phyloP scores from a whole-genome alignment of 108 stramenopile species.

The Fragilaria crotonensis region DNA sequence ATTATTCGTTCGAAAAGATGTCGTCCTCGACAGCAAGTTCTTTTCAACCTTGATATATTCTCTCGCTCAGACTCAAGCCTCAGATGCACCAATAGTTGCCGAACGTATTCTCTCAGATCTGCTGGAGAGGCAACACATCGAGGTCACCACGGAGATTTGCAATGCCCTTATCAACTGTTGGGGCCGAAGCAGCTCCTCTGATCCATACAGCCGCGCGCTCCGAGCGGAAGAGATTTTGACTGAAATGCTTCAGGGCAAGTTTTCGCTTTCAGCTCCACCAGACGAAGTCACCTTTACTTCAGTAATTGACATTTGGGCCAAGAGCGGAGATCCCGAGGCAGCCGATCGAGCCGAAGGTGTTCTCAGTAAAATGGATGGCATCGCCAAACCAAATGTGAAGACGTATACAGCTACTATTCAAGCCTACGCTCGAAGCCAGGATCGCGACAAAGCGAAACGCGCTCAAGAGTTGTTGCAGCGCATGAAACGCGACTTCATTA shows the following conservation, averaged over 20 bases:
- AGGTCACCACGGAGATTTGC: slow-evolving; percentile 11
- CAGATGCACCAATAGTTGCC: slow-evolving; percentile 4
- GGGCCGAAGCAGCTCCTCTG: slow-evolving; percentile 20
- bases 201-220: no score
- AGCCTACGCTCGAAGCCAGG: slow-evolving; percentile 8
- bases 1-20: neutral
- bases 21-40: slow-evolving; percentile 2
- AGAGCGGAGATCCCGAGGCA: slow-evolving; percentile 17
- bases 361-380: slow-evolving; percentile 16
- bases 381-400: slow-evolving; percentile 10
- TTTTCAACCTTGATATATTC: slow-evolving; percentile 11
- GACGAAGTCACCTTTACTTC: slow-evolving; percentile 23
- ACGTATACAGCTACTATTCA: slow-evolving; percentile 24
- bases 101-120: slow-evolving; percentile 8
- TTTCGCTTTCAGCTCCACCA: no score
- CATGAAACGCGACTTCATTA: slow-evolving; percentile 13
- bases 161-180: slow-evolving; percentile 28
- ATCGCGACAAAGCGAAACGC: slow-evolving; percentile 10
- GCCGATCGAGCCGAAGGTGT: slow-evolving; percentile 20
- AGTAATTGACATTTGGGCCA: slow-evolving; percentile 11
- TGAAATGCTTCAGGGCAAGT: no score
- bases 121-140: neutral
- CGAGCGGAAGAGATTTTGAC: no score
- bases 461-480: slow-evolving; percentile 12
- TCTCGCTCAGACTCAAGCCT: neutral